Base-by-base conservation (phyloP, 1,284 basidiomycete genomes). In the Ceratobasidium sp. region DNA sequence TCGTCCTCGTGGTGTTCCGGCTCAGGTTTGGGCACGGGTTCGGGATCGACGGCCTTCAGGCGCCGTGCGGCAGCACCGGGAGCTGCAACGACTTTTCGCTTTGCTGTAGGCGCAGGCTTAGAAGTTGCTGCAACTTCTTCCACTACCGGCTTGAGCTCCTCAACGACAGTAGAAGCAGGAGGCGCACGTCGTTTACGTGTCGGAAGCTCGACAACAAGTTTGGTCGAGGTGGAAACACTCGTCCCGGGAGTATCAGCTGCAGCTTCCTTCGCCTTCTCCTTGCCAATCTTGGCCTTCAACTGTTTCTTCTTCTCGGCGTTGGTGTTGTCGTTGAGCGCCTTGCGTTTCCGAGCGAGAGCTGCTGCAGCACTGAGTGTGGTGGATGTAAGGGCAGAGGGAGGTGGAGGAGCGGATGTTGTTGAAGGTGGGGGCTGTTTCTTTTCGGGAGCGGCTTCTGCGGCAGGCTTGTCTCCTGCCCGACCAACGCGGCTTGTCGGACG, bases 271-370 rank as follows among this genome's bases (percentile, higher is more conserved):
- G n/a, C 35, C 38, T 67, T 67, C 2, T 44, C 64, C 50, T 67
- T 67, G 21, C 9, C 38, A 61, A 49, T 49, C 7, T 54, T 47
- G 4, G 23, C 62, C 47, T 47, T 55, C 32, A 38, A 18, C 16
- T 21, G 41, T 38, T 55, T 67, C 50, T 54, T 67, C 64, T 67
- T 67, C 44, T 67, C 64, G 2, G 64, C 64, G 28, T 67, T 67
- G 35, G 64, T 67, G 38, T 55, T 67, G 35, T 67, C 64, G 35
- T 35, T 38, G 11, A 67, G 54, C 14, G 50, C 64, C 38, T 49
- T 54, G 35, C 64, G 64, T 44, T 67, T 67, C 18, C 49, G 64
- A 9, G 49, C 50, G 28, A 28, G 49, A 44, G 41, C 16, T 3
- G 50, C 64, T 41, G 63, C 63, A 32, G 63, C 63, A 35, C 63